These are phyloP conservation scores for Daldinia bambusicola DNA, from an alignment of 495 filamentous ascomycete species.

Conservation along the genomic window DNA sequence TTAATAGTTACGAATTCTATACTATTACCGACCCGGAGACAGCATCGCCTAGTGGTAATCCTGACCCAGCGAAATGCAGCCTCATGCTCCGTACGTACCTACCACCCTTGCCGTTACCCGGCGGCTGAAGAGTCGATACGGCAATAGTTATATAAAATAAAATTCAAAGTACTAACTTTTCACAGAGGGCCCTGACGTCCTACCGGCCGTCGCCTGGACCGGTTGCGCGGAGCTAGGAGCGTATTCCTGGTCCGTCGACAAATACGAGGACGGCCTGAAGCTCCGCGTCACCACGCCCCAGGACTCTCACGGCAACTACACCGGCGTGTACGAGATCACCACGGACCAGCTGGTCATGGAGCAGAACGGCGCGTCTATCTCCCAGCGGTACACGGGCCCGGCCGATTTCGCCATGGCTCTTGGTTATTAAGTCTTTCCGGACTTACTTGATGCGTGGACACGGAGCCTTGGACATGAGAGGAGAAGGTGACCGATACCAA, in stretches of 20 bases:
- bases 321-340: slow-evolving; percentile 24
- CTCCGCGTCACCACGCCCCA: slow-evolving; percentile 32
- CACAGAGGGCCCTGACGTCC: slow-evolving; percentile 29
- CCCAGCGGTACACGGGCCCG: slow-evolving; percentile 33
- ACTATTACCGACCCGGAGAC: slow-evolving; percentile 27
- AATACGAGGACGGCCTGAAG: slow-evolving; percentile 11
- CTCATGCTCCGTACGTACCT: slow-evolving; percentile 27
- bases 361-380: slow-evolving; percentile 26
- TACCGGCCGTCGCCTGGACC: slow-evolving; percentile 25
- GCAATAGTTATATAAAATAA: too few relatives aligned
- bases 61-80: slow-evolving; percentile 14
- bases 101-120: too few relatives aligned
- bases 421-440: neutral
- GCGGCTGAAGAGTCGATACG: too few relatives aligned
- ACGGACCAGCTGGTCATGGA: slow-evolving; percentile 28
- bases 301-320: slow-evolving; percentile 36
- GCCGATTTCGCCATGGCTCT: slow-evolving; percentile 19
- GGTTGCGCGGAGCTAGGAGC: slow-evolving; percentile 25
- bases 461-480: too few relatives aligned
- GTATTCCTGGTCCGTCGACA: slow-evolving; percentile 31
- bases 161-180: neutral
- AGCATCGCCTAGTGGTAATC: slow-evolving; percentile 26
- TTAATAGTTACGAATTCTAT: slow-evolving; percentile 30
- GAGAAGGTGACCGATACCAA: too few relatives aligned
- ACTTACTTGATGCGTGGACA: too few relatives aligned